Base-by-base conservation (phyloP, 2,329 filamentous ascomycete genomes). In the Xylaria sp. region DNA sequence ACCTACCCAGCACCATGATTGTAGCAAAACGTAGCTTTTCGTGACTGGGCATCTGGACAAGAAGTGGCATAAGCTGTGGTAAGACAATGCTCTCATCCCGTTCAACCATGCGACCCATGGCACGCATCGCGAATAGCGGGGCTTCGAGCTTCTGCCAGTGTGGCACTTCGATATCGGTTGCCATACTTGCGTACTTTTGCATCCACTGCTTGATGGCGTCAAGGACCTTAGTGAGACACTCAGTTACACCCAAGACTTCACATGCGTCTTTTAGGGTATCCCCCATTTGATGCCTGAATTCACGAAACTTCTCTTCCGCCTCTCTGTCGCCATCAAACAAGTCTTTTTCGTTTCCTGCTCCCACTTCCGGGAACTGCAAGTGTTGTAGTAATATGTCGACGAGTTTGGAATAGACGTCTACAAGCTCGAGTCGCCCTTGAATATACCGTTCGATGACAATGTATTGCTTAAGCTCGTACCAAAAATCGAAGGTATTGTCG, bases 1-100 rank as follows among this genome's bases (percentile, higher is more conserved):
- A 99, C 70, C 96, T 89, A 43, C 94, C 96, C 25, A 99, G 87
- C 3, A 97, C 94, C 94, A 99, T 97, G 76, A 98, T 97, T 6
- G 95, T 95, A 70, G 97, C 95, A 81, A 99, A 99, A 8, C 94
- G 93, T n/a, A 99, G 87, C 83, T 98, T 99, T 81, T 98, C 93
- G 76, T 99, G 96, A 76, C 93, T 91, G 0, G 96, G 96, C 68
- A 99, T 97, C 77, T 97, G 93, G 12, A 97, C 93, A 70, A 99
- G 89, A 65, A 99, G 85, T 20, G 94, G 94, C 82, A 99, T 97
- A 18, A 99, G 89, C 76, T 95, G 93, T 3, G 94, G 93, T 46
- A 99, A 85, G 74, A 99, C 93, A 45, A 93, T 90, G 72, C 86
- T 91, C 80, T 99, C 96, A 57, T 97, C 92, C 66, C 90, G 90